Evolutionary conservation across 2,329 filamentous ascomycete species (phyloP).

Genomic region (Penicillium janthinellum): DNA sequence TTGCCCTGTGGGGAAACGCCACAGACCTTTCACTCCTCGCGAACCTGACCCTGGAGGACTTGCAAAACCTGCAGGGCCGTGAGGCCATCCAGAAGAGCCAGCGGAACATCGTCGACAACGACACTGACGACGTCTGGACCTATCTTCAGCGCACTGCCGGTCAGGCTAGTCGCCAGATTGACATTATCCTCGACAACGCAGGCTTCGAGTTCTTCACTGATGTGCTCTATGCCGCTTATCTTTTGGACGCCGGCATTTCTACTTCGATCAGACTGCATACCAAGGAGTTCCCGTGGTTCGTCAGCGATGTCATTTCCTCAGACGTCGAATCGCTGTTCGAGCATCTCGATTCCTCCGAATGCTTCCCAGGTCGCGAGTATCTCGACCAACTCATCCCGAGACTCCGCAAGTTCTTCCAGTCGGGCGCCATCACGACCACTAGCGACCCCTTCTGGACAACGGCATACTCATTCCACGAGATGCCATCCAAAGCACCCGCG

Average conservation of each 20-base stretch:
- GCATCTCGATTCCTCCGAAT: conserved; percentile 15
- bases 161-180: conserved; percentile 10
- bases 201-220: conserved; percentile 27
- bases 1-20: conserved; percentile 40
- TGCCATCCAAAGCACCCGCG: conserved; percentile 13
- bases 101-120: conserved; percentile 22
- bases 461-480: conserved; percentile 16
- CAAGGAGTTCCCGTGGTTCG: conserved; percentile 28
- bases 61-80: conserved; percentile 24
- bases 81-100: conserved; percentile 17
- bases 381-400: conserved; percentile 13
- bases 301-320: conserved; percentile 20
- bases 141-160: conserved; percentile 8
- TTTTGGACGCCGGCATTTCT: conserved; percentile 17
- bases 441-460: conserved; percentile 25
- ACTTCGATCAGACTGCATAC: conserved; percentile 21
- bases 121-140: conserved; percentile 17
- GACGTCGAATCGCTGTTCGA: conserved; percentile 21
- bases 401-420: conserved; percentile 12
- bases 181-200: conserved; percentile 26
- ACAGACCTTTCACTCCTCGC: conserved; percentile 35
- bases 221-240: conserved; percentile 22
- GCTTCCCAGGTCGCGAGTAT: conserved; percentile 9
- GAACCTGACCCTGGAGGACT: conserved; percentile 30
- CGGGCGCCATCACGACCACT: conserved; percentile 12